Percentiles rank a stretch among this genome's conserved stretches.
These are phyloP conservation scores for Pseudocercospora crystallina DNA, from an alignment of 2,329 filamentous ascomycete genomes.

Conservation along the genomic window DNA sequence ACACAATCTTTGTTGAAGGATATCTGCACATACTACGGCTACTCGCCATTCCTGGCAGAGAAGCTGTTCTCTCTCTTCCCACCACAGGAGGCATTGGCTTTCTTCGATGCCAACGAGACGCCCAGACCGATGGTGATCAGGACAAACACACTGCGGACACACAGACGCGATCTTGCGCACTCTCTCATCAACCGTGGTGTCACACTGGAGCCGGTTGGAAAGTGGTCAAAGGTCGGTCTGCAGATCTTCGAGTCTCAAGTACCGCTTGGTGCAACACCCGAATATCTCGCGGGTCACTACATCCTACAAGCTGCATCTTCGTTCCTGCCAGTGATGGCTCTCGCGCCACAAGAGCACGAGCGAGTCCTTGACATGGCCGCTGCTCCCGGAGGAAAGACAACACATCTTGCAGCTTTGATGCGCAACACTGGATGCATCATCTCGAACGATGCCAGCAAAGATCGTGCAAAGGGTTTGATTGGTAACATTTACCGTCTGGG, in stretches of 20 bases:
- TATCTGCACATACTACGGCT: slow-evolving; percentile 94
- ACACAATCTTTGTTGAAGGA: slow-evolving; percentile 83
- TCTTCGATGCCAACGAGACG: slow-evolving; percentile 98
- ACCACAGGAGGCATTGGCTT: slow-evolving; percentile 90
- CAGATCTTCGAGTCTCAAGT: slow-evolving; percentile 91
- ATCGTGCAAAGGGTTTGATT: slow-evolving; percentile 92
- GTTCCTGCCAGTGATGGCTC: slow-evolving; percentile 95
- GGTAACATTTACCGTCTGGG: slow-evolving; percentile 96
- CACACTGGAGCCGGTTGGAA: slow-evolving; percentile 92
- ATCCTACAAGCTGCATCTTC: slow-evolving; percentile 96
- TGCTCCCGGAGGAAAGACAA: slow-evolving; percentile 93
- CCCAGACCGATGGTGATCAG: slow-evolving; percentile 91
- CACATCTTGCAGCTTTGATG: slow-evolving; percentile 94
- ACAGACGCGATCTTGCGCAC: slow-evolving; percentile 79
- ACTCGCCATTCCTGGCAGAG: slow-evolving; percentile 90
- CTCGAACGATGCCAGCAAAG: slow-evolving; percentile 94
- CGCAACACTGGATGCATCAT: slow-evolving; percentile 95
- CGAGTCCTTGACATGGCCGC: slow-evolving; percentile 92
- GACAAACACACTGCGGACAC: slow-evolving; percentile 87
- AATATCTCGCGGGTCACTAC: slow-evolving; percentile 96
- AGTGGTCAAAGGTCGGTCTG: slow-evolving; percentile 97
- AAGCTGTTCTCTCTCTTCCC: slow-evolving; percentile 93
- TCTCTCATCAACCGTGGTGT: slow-evolving; percentile 94
- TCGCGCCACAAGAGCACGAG: slow-evolving; percentile 90
- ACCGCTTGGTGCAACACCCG: slow-evolving; percentile 89